Base-by-base conservation (phyloP, 1,139 yeast species). In the Saccharomyces hybrid region DNA sequence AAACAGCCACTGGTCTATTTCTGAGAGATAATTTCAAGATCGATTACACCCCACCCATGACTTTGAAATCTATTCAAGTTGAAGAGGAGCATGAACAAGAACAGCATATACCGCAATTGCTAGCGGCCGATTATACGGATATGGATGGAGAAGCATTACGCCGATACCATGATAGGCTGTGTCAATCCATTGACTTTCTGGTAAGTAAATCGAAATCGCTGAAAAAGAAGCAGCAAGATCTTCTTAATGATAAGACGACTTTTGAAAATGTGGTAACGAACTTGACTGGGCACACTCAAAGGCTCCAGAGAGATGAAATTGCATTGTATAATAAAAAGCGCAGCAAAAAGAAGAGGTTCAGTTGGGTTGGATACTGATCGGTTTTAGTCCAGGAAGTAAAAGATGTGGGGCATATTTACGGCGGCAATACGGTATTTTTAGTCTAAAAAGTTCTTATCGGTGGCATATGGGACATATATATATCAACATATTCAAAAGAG, bases 261-360 rank as follows among this genome's bases (percentile, higher is more conserved):
- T 67, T 63, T 51, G 71, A 68, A 56, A 61, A 60, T 32, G 68
- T 69, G 8, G 64, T 69, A 2, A 64, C 66, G 11, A 69, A 68
- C 51, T 54, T 69, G 42, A 61, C 70, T 2, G 71, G 71, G 2
- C 73, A 69, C 53, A 66, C 73, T 2, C 72, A 69, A 50, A 58
- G 71, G 42, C 54, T 65, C 28, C 64, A 67, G 46, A 61, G 72
- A 51, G 68, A 64, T 54, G 70, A 68, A 52, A 61, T 69, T 44
- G 71, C 69, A 31, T 49, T 58, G 38, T 64, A 63, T 51, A 63
- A 68, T 46, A 66, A 62, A 50, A 64, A 61, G 50, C 60, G 60
- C 51, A 47, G 54, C 9, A 55, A 54, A 48, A 53, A 59, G 55
- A 63, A 59, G 51, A 51, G 61, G 44, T 65, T 61, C 48, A 56